A percentile compares a stretch with the other conserved stretches of the same genome.
phyloP scores from a whole-genome alignment of 352 stramenopile species.

The Phytophthora pistaciae region DNA sequence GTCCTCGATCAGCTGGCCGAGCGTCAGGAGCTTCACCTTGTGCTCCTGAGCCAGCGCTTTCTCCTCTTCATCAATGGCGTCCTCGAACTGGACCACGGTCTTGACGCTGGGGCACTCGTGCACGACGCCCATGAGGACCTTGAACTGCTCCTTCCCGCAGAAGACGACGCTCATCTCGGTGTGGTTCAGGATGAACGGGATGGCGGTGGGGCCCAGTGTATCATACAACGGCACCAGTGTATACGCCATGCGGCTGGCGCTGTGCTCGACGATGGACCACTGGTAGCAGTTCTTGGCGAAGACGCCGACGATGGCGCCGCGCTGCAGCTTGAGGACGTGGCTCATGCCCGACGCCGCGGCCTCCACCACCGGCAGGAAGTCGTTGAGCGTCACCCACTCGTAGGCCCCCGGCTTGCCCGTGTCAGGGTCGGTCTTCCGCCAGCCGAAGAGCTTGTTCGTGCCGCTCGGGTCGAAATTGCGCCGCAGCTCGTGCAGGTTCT shows the following conservation, averaged over 20 bases:
- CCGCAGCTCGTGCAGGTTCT: conserved; percentile 47
- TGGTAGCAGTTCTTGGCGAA: conserved; percentile 80
- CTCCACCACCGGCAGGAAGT: conserved; percentile 59
- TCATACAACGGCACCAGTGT: conserved; percentile 68
- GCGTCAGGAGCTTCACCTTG: conserved; percentile 45
- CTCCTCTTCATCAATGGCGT: conserved; percentile 47
- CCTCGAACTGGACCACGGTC: conserved; percentile 61
- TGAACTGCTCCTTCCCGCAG: conserved; percentile 62
- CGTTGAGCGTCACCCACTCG: conserved; percentile 63
- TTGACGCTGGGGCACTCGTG: conserved; percentile 53
- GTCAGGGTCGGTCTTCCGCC: conserved; percentile 42
- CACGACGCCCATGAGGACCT: conserved; percentile 56
- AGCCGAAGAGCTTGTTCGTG: conserved; percentile 60
- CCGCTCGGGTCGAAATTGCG: conserved; percentile 48
- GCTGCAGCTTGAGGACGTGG: conserved; percentile 35
- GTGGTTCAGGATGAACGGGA: conserved; percentile 82
- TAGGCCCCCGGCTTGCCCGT: conserved; percentile 48
- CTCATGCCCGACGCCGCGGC: conserved; percentile 45
- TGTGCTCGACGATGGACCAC: conserved; percentile 70
- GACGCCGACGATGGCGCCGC: conserved; percentile 64
- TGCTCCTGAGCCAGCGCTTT: conserved; percentile 32
- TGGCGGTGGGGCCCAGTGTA: conserved; percentile 57
- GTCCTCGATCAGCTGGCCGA: conserved; percentile 41
- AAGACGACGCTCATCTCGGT: conserved; percentile 75
- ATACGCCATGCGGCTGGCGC: conserved; percentile 70